These are phyloP conservation scores for Naumovozyma baii DNA, from an alignment of 805 yeast genomes.

Conservation along the genomic window DNA sequence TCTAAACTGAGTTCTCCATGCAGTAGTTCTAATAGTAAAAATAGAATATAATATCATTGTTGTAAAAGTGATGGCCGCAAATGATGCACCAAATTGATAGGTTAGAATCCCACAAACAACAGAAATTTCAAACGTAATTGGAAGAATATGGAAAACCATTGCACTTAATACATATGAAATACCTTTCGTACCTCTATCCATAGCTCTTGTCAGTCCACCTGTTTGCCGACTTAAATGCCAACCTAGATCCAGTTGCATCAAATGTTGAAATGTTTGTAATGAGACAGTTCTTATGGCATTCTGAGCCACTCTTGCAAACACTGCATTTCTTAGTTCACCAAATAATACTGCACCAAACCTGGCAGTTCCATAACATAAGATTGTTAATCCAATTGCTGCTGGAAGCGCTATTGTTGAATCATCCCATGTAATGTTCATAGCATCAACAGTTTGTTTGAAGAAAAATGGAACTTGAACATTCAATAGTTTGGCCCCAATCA, in stretches of 20 bases:
- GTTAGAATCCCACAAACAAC: slow-evolving; percentile 91
- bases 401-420: slow-evolving; percentile 51
- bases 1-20: slow-evolving; percentile 93
- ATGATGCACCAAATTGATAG: slow-evolving; percentile 79
- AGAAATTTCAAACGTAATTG: slow-evolving; percentile 83
- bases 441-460: slow-evolving; percentile 80
- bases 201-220: slow-evolving; percentile 92
- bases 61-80: slow-evolving; percentile 77
- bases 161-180: slow-evolving; percentile 86
- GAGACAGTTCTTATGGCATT: slow-evolving; percentile 88
- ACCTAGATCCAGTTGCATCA: slow-evolving; percentile 73
- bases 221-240: slow-evolving; percentile 90
- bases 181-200: slow-evolving; percentile 96
- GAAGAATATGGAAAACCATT: slow-evolving; percentile 95
- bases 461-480: slow-evolving; percentile 95
- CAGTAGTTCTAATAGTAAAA: slow-evolving; percentile 84
- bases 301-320: slow-evolving; percentile 92
- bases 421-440: slow-evolving; percentile 86
- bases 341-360: slow-evolving; percentile 89
- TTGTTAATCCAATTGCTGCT: slow-evolving; percentile 47
- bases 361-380: slow-evolving; percentile 86
- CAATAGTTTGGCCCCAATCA: slow-evolving; percentile 71
- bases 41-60: slow-evolving; percentile 85
- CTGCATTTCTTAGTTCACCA: slow-evolving; percentile 91
- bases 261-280: slow-evolving; percentile 71